These are phyloP conservation scores for Cucumis variabilis DNA, from an alignment of 331 rosid genomes.

Conservation along the genomic window DNA sequence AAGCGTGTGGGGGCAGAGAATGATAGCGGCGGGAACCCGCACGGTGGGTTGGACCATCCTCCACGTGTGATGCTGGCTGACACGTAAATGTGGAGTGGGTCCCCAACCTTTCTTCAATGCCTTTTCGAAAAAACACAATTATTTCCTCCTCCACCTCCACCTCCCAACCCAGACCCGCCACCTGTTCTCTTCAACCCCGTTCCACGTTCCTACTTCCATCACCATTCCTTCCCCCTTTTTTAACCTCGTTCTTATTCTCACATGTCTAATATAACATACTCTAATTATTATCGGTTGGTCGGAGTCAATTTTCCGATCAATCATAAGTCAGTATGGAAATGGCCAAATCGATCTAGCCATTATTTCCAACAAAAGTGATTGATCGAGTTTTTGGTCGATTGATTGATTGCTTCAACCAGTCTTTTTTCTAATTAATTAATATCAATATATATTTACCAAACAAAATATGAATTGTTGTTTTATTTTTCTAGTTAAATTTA, in stretches of 20 bases:
- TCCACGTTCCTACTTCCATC: constrained; percentile 38
- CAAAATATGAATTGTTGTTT: no score
- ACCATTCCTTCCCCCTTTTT: constrained; percentile 16
- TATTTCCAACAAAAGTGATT: no score
- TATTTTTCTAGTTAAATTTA: no score
- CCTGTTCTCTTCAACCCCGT: not conserved
- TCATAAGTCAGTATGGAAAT: no score
- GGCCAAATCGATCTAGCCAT: no score
- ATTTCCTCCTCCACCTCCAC: not conserved
- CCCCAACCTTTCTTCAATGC: not conserved
- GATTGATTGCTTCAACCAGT: no score
- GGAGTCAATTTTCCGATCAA: no score
- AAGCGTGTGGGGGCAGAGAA: constrained; percentile 33
- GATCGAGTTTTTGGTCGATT: no score
- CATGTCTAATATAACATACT: no score
- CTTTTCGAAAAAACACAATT: not conserved
- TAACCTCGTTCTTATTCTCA: not conserved
- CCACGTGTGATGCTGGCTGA: constrained; percentile 29
- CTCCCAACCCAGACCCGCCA: constrained; percentile 25
- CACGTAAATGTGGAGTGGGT: constrained; percentile 4
- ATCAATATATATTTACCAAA: no score
- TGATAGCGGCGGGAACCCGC: constrained; percentile 21
- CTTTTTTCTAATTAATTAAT: no score
- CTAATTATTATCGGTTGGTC: no score
- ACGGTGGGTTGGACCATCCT: constrained; percentile 10